phyloP scores from a whole-genome alignment of 1,284 basidiomycete genomes.

The Apiotrichum mycotoxinovorans region DNA sequence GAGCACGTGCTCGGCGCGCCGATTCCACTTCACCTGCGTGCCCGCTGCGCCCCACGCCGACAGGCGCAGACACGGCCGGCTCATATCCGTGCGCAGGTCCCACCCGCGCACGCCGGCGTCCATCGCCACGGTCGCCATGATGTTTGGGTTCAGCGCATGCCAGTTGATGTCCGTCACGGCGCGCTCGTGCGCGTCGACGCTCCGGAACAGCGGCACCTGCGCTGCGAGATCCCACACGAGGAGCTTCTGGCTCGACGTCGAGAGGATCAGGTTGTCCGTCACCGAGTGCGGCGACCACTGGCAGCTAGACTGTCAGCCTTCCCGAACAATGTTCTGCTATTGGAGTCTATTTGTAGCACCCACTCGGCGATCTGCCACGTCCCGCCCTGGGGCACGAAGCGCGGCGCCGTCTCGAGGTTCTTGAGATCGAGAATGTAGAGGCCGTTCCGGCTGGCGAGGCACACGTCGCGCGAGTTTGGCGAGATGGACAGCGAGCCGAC shows the following conservation, averaged over 20 bases:
- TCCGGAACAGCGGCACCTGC: slow-evolving; percentile 66
- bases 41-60: slow-evolving; percentile 50
- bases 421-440: slow-evolving; percentile 96
- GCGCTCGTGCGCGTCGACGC: slow-evolving; percentile 80
- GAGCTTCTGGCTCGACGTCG: slow-evolving; percentile 92
- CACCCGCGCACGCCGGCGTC: slow-evolving; percentile 60
- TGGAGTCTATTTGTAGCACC: slow-evolving; percentile 17
- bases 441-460: slow-evolving; percentile 69
- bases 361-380: slow-evolving; percentile 89
- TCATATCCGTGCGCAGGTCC: slow-evolving; percentile 60
- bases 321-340: no score
- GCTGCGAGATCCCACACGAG: slow-evolving; percentile 86
- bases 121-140: slow-evolving; percentile 53
- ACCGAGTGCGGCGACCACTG: slow-evolving; percentile 94
- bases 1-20: slow-evolving; percentile 74
- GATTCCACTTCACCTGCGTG: slow-evolving; percentile 95
- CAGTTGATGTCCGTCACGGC: slow-evolving; percentile 96
- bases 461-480: slow-evolving; percentile 50
- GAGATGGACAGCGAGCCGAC: slow-evolving; percentile 53
- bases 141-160: slow-evolving; percentile 77
- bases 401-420: slow-evolving; percentile 77
- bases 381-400: slow-evolving; percentile 90
- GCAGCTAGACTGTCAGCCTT: slow-evolving; percentile 49
- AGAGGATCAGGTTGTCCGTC: slow-evolving; percentile 84
- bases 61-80: slow-evolving; percentile 47